Percentiles rank a stretch among this genome's conserved stretches.
Conservation (phyloP, 331 rosid genomes). For the Stylosanthes scabra region DNA sequence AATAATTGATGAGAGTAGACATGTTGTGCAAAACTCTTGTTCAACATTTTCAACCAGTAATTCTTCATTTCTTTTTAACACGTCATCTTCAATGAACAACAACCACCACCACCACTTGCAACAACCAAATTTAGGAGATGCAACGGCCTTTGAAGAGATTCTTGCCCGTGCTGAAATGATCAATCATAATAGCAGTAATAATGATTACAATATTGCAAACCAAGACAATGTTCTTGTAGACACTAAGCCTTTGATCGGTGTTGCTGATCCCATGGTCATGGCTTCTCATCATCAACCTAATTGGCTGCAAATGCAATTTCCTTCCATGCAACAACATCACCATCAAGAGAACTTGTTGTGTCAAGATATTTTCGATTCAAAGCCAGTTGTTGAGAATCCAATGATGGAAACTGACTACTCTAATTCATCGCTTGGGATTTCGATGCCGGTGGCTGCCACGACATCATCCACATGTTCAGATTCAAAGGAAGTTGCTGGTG, state of each 20-base stretch:
- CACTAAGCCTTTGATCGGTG: slow-evolving; percentile 22
- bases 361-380: slow-evolving; percentile 35
- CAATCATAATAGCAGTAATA: too few relatives aligned
- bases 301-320: slow-evolving; percentile 48
- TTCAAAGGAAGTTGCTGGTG: slow-evolving; percentile 31
- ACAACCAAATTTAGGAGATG: slow-evolving; percentile 28
- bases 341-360: slow-evolving; percentile 16
- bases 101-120: background rate
- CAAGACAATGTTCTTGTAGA: slow-evolving; percentile 12
- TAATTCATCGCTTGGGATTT: slow-evolving; percentile 38
- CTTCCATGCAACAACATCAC: slow-evolving; percentile 4
- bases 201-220: background rate
- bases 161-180: slow-evolving; percentile 35
- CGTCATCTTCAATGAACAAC: slow-evolving; percentile 9
- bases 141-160: slow-evolving; percentile 31
- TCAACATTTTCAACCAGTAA: slow-evolving; percentile 34
- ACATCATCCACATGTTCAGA: slow-evolving; percentile 40
- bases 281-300: slow-evolving; percentile 38
- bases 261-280: slow-evolving; percentile 42
- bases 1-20: slow-evolving; percentile 43
- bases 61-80: slow-evolving; percentile 31
- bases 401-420: slow-evolving; percentile 43
- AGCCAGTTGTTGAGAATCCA: slow-evolving; percentile 40
- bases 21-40: slow-evolving; percentile 45
- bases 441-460: slow-evolving; percentile 32